A percentile compares a stretch with the other conserved stretches of the same genome.
These are phyloP conservation scores for Albugo candida DNA, from an alignment of 352 stramenopile genomes.

Conservation along the genomic window DNA sequence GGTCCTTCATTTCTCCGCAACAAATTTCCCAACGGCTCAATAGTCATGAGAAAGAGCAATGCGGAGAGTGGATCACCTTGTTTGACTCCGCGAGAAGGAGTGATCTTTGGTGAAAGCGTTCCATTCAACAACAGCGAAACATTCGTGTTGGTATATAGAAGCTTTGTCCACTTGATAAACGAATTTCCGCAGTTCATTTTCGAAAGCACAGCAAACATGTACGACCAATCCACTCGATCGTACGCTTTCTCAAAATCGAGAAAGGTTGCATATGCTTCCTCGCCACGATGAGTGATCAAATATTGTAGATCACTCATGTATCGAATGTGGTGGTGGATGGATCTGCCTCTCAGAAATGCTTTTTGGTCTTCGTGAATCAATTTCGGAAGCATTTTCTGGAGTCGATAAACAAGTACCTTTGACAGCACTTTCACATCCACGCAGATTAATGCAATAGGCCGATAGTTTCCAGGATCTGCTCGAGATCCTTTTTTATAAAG, in stretches of 20 bases:
- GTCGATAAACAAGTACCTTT: conserved; percentile 1
- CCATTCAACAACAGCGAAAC: too few relatives aligned
- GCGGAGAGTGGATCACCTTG: too few relatives aligned
- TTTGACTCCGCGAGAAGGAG: too few relatives aligned
- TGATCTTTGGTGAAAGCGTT: too few relatives aligned
- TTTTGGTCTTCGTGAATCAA: conserved; percentile 9
- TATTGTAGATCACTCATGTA: conserved; percentile 10
- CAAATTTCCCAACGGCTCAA: too few relatives aligned
- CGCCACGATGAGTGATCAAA: neutral
- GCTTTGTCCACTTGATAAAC: too few relatives aligned
- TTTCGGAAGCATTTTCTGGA: neutral
- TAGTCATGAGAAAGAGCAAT: too few relatives aligned
- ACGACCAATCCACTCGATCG: conserved; percentile 8
- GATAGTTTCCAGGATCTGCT: neutral
- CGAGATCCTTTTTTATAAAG: conserved; percentile 9
- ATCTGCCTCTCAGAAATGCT: neutral
- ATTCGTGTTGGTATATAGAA: conserved; percentile 7
- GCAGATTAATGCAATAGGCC: conserved; percentile 8
- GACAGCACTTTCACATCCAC: conserved; percentile 12
- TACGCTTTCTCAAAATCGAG: neutral
- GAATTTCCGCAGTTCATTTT: too few relatives aligned
- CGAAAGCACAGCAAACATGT: too few relatives aligned
- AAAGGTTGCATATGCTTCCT: neutral
- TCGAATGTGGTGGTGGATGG: conserved; percentile 8
- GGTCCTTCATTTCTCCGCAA: too few relatives aligned